Base-by-base conservation (phyloP, 2,329 filamentous ascomycete species). In the Epichloe gansuensis region DNA sequence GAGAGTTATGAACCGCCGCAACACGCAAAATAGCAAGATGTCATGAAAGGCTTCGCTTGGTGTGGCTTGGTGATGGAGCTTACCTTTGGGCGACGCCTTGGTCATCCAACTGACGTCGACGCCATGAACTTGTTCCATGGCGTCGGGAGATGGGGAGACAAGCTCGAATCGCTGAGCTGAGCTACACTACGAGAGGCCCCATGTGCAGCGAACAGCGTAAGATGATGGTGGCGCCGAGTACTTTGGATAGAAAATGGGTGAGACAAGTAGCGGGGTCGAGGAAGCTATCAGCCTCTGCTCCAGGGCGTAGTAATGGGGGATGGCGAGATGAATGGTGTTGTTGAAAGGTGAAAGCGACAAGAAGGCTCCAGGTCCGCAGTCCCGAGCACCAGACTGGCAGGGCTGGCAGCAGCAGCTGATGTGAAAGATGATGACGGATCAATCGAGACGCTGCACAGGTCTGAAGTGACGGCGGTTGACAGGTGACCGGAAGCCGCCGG, bases 31-130 rank as follows among this genome's bases (percentile, higher is more conserved):
- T 17, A 21, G 44, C 34, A 21, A 12, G n/a, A 6, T 38, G 17
- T 4, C 34, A 12, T 11, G 9, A 3, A 25, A 12, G 5, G 13
- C 17, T 39, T 27, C 1, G 5, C 40, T 21, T 17, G 23, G 36
- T n/a, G 9, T 27, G 1, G 5, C 40, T 21, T 17, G 23, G 36
- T n/a, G 15, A n/a, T n/a, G 25, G 21, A 31, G 34, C 45, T 39
- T 75, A 87, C 89, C 88, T 84, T 86, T 89, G 57, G 83, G 81
- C 60, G 84, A 81, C 64, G 87, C 85, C 69, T 93, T 86, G 60
- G 77, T 77, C 74, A 94, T 85, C 89, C 89, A 95, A 69, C 85
- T 89, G 64, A 94, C 88, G 70, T 95, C 89, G 63, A 94, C 80
- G 59, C 84, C 84, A 66, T 89, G 82, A 58, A 87, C 80, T 60